A percentile compares a stretch with the other conserved stretches of the same genome.
Evolutionary conservation across 2,329 filamentous ascomycete genomes (phyloP).

Genomic region (Fusarium sublunatum): DNA sequence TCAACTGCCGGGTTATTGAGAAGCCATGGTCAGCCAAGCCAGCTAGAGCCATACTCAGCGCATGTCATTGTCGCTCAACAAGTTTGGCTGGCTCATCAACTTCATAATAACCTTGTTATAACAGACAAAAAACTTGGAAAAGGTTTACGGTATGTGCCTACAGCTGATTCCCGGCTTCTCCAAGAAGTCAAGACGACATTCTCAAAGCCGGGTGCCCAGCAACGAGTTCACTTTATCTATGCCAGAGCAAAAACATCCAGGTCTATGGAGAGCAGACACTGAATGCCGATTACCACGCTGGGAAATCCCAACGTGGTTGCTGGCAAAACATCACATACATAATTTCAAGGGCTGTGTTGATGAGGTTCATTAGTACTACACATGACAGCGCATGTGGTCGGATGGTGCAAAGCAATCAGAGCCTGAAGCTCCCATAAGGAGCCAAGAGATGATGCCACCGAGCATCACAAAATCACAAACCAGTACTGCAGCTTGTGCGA

Average conservation of each 20-base stretch:
- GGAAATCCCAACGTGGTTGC: slow-evolving; percentile 49
- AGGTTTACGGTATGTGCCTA: slow-evolving; percentile 60
- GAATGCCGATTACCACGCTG: slow-evolving; percentile 61
- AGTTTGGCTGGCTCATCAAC: not conserved
- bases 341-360: slow-evolving; percentile 3
- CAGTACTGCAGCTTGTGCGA: not conserved
- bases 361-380: slow-evolving; percentile 20
- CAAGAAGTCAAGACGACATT: slow-evolving; percentile 64
- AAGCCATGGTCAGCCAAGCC: slow-evolving; percentile 4
- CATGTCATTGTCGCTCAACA: slow-evolving; percentile 2
- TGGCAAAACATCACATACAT: slow-evolving; percentile 48
- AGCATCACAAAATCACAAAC: not conserved
- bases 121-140: not conserved
- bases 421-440: not conserved
- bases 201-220: slow-evolving; percentile 68
- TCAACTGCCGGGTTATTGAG: slow-evolving; percentile 29
- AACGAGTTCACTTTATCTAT: slow-evolving; percentile 63
- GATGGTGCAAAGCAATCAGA: slow-evolving; percentile 5
- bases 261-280: slow-evolving; percentile 58
- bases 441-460: slow-evolving; percentile 17
- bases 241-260: slow-evolving; percentile 68
- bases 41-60: not conserved
- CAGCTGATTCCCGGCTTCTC: slow-evolving; percentile 69
- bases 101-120: not conserved
- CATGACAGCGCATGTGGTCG: not conserved